These are phyloP conservation scores for Auricularia sp. DNA, from an alignment of 768 basidiomycete genomes.

Conservation along the genomic window DNA sequence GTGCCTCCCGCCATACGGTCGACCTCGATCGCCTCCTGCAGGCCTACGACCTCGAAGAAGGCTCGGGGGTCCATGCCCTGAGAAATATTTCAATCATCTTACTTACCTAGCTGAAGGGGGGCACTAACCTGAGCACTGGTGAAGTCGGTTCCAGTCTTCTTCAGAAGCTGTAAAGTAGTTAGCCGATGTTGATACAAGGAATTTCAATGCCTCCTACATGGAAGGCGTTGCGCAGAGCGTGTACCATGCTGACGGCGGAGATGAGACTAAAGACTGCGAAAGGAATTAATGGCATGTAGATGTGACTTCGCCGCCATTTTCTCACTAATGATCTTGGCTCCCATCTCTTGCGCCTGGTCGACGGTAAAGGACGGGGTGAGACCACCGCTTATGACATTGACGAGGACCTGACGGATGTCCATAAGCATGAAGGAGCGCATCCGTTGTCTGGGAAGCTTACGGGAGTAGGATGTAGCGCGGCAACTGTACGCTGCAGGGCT, in stretches of 20 bases:
- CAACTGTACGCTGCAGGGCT: conserved; percentile 52
- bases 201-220: neutral
- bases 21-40: conserved; percentile 43
- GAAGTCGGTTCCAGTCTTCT: conserved; percentile 72
- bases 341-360: conserved; percentile 55
- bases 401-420: conserved; percentile 34
- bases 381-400: conserved; percentile 73
- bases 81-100: neutral
- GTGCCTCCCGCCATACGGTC: conserved; percentile 47
- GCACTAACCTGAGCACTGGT: conserved; percentile 23
- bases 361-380: conserved; percentile 66
- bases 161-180: conserved; percentile 43
- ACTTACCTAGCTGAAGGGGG: neutral
- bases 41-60: conserved; percentile 69
- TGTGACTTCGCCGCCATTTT: neutral
- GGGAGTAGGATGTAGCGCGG: conserved; percentile 61
- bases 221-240: conserved; percentile 60
- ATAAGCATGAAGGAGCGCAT: no score
- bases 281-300: neutral
- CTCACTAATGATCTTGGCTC: conserved; percentile 62
- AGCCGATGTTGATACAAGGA: neutral
- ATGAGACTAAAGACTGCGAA: conserved; percentile 61
- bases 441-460: no score
- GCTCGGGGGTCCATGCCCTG: conserved; percentile 66
- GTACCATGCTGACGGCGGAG: conserved; percentile 66